Percentiles rank a stretch among this genome's conserved stretches.
These are phyloP conservation scores for Ananas comosus DNA, from an alignment of 176 grass and related monocot species.

Conservation along the genomic window DNA sequence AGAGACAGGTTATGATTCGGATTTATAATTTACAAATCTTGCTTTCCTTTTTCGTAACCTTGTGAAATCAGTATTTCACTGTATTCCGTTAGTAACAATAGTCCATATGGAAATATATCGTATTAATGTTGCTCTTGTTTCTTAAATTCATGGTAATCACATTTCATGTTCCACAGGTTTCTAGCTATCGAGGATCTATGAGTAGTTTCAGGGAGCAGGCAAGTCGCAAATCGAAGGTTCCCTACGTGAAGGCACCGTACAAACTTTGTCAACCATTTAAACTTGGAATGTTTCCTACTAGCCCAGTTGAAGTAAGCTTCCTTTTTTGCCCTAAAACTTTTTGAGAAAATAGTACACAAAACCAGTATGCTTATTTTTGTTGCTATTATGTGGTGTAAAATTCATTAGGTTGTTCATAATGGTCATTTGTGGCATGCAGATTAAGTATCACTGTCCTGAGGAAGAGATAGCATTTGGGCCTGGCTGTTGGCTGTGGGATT, in stretches of 20 bases:
- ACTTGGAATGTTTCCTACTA: constrained; percentile 45
- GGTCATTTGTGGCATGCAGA: constrained; percentile 21
- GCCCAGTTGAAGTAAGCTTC: constrained; percentile 59
- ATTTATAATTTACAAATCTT: too few relatives aligned
- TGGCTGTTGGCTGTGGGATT: constrained; percentile 99
- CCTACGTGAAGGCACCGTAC: constrained; percentile 49
- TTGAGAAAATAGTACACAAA: neutral
- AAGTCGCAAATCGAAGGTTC: constrained; percentile 44
- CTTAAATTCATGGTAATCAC: too few relatives aligned
- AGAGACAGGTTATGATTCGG: too few relatives aligned
- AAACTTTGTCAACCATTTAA: constrained; percentile 79
- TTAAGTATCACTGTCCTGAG: constrained; percentile 80
- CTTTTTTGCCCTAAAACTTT: constrained; percentile 8
- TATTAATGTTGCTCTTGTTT: too few relatives aligned
- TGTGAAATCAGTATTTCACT: neutral
- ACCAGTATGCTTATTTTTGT: too few relatives aligned
- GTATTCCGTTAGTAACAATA: too few relatives aligned
- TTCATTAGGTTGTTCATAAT: neutral
- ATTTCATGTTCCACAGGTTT: constrained; percentile 36
- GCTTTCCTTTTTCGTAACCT: too few relatives aligned
- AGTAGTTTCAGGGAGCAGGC: constrained; percentile 93
- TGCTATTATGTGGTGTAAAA: neutral
- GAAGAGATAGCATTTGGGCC: constrained; percentile 95
- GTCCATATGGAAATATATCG: too few relatives aligned
- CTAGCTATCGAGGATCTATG: constrained; percentile 78